Conservation (phyloP, 176 grass and related monocot genomes). For the Aegilops umbellulata region DNA sequence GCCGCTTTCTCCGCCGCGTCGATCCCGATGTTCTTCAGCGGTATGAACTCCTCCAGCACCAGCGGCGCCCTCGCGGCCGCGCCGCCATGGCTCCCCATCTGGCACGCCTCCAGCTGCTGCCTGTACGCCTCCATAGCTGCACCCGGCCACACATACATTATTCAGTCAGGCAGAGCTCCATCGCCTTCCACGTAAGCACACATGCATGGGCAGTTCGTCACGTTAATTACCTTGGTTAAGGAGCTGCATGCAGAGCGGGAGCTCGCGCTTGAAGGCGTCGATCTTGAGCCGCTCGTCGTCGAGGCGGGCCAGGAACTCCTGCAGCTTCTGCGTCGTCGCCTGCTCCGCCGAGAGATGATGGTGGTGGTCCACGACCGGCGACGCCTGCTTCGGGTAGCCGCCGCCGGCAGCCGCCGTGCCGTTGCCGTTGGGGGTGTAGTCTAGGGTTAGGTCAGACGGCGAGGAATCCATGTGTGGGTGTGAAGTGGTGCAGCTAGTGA, state of each 20-base stretch:
- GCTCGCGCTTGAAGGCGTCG: conserved; percentile 97
- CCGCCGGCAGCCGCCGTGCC: not conserved
- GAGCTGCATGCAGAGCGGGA: conserved; percentile 96
- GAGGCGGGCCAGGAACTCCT: conserved; percentile 69
- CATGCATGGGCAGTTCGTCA: not conserved
- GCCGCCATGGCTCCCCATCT: conserved; percentile 50
- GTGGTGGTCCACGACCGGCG: conserved; percentile 35
- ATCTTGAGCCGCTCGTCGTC: conserved; percentile 97
- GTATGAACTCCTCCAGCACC: conserved; percentile 92
- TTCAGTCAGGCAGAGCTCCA: not conserved
- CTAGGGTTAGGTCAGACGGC: conserved; percentile 81
- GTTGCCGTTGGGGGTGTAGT: conserved; percentile 62
- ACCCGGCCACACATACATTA: not conserved
- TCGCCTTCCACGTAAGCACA: not conserved
- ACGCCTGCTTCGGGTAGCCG: conserved; percentile 19
- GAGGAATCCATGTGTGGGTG: conserved; percentile 71
- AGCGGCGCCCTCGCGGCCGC: conserved; percentile 43
- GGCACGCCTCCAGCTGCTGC: conserved; percentile 77
- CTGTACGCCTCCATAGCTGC: conserved; percentile 85
- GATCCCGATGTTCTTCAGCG: conserved; percentile 68
- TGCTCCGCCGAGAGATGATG: conserved; percentile 48
- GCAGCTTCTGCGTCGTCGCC: conserved; percentile 66
- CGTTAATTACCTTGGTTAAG: conserved; percentile 69
- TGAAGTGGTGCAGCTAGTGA: not conserved
- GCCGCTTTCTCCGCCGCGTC: conserved; percentile 43